phyloP scores from a whole-genome alignment of 2,329 filamentous ascomycete genomes.

The Botryotinia narcissicola region DNA sequence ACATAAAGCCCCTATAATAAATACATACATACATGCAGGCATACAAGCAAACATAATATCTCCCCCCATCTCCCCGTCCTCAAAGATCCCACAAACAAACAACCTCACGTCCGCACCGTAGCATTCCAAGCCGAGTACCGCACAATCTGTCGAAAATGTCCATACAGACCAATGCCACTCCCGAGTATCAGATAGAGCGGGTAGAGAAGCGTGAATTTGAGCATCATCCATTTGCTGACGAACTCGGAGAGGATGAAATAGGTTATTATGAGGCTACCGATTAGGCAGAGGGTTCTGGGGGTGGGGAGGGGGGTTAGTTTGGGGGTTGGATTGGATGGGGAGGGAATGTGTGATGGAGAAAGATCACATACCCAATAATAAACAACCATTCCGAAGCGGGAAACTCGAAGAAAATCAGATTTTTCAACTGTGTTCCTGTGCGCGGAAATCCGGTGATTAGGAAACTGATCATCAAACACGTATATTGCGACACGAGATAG shows the following conservation, averaged over 20 bases:
- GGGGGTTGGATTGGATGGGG: too few species aligned
- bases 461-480: conserved; percentile 46
- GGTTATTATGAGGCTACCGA: conserved; percentile 48
- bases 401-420: conserved; percentile 48
- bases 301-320: neutral
- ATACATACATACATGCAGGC: neutral
- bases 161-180: conserved; percentile 18
- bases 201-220: conserved; percentile 45
- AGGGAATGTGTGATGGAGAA: neutral
- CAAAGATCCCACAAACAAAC: too few species aligned
- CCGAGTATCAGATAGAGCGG: conserved; percentile 41
- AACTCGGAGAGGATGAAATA: conserved; percentile 47
- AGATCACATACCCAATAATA: conserved; percentile 42
- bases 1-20: too few species aligned
- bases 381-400: conserved; percentile 49
- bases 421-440: conserved; percentile 40
- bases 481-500: conserved; percentile 50
- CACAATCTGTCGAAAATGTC: conserved; percentile 29
- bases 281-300: conserved; percentile 42
- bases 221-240: conserved; percentile 42
- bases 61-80: too few species aligned
- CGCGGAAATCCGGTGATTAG: conserved; percentile 46
- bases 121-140: conserved; percentile 49
- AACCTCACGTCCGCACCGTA: conserved; percentile 36
- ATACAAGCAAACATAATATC: rapidly evolving